Conservation (phyloP, 1,139 yeast species). For the Geotrichum candidum region DNA sequence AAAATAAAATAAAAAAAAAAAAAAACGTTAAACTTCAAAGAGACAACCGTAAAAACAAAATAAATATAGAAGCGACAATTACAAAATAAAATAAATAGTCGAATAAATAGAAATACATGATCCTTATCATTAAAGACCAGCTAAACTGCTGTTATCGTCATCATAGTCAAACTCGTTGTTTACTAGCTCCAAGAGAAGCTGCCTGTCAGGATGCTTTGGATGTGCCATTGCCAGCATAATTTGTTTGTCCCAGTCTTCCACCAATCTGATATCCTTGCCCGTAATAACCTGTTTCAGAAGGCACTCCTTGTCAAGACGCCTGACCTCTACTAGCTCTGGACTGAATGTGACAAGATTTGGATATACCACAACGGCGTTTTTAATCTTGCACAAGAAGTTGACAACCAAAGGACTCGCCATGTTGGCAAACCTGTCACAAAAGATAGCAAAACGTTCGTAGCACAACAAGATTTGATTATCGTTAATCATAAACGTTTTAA, state of each 20-base stretch:
- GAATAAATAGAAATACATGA: background rate
- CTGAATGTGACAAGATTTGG: constrained; percentile 60
- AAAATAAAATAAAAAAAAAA: too few relatives aligned
- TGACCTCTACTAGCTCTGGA: constrained; percentile 65
- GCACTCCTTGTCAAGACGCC: constrained; percentile 44
- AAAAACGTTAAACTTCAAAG: too few relatives aligned
- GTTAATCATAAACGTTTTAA: constrained; percentile 57
- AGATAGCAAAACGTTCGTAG: constrained; percentile 68
- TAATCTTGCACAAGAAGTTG: constrained; percentile 58
- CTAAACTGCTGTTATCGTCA: constrained; percentile 29
- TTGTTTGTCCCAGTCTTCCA: constrained; percentile 42
- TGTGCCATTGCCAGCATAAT: constrained; percentile 60
- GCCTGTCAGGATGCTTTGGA: constrained; percentile 61
- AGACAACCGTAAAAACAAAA: background rate
- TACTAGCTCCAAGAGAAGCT: constrained; percentile 41
- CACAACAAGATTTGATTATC: constrained; percentile 57
- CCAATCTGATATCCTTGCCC: constrained; percentile 49
- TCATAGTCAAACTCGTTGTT: constrained; percentile 34
- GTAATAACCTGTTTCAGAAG: constrained; percentile 65
- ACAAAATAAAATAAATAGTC: background rate
- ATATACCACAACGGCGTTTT: constrained; percentile 48
- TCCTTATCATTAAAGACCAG: constrained; percentile 22
- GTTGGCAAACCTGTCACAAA: constrained; percentile 61
- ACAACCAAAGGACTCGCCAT: constrained; percentile 53
- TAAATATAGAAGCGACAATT: background rate